Base-by-base conservation (phyloP, 441 rosid genomes). In the Populus trichocarpa region DNA sequence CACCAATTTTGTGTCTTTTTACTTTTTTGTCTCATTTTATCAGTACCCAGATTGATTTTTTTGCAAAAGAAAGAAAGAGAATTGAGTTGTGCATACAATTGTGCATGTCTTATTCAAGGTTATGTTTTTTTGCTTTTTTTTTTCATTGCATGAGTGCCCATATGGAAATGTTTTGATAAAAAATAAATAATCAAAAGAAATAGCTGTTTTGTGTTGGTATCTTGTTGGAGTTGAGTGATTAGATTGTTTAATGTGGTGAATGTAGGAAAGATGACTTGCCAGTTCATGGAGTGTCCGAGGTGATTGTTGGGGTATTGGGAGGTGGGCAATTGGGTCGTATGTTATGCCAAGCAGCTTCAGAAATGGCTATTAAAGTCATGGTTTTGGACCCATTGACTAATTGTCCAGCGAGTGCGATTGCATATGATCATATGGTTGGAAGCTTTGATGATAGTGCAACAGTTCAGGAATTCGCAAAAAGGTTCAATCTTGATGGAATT, bases 271-370 rank as follows among this genome's bases (percentile, higher is more conserved):
- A 85, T 73, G 86, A 83, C 57, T 80, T 76, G 33, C 75, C 83
- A n/a, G 90, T 84, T 74, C 92, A 86, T 84, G 95, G 97, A 75
- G 36, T 89, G 46, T 86, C 95, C 2, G 95, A 92, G 81, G 83
- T 65, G 72, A 78, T 91, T 66, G 95, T 96, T 69, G 99, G 99
- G 36, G 98, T 96, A 23, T 82, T 96, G 8, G 99, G 99, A 42
- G 99, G 99, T 77, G 99, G 98, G 40, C 98, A 96, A 76, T 79
- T 96, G 78, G 98, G 98, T 72, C 98, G 98, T 73, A 96, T 94
- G 99, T 85, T 96, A 50, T 96, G 98, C 83, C 98, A 96, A 80
- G 98, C 95, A 16, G 98, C 97, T 85, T 94, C 98, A 5, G 80
- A 92, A 70, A 86, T 96, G 98, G 98, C 91, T 69, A 88, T 96